Evolutionary conservation across 2,329 filamentous ascomycete species (phyloP).

Genomic region (Rachicladosporium sp.): DNA sequence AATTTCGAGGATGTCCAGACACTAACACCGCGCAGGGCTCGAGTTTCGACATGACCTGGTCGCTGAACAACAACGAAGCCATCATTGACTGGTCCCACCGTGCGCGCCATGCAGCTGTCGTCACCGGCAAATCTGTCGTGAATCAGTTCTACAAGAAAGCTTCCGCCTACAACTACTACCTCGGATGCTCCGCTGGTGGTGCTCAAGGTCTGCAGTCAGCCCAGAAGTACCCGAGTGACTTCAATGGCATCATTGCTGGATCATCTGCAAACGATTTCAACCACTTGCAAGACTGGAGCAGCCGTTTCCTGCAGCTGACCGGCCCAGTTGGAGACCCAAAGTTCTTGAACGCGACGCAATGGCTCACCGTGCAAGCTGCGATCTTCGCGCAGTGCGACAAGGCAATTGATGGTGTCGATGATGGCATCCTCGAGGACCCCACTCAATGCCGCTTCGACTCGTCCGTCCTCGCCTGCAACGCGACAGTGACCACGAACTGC

Average conservation of each 20-base stretch:
- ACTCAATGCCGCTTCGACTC: conserved; percentile 30
- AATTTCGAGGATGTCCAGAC: no score
- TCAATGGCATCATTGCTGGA: conserved; percentile 36
- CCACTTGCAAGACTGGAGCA: conserved; percentile 32
- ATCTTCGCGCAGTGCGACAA: conserved; percentile 39
- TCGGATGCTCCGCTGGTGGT: conserved; percentile 37
- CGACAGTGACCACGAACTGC: conserved; percentile 26
- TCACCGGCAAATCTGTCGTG: conserved; percentile 22
- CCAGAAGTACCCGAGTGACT: conserved; percentile 34
- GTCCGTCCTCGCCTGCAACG: conserved; percentile 23
- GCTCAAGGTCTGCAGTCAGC: conserved; percentile 35
- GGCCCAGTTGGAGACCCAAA: conserved; percentile 24
- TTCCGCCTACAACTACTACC: conserved; percentile 33
- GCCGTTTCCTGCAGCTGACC: conserved; percentile 30
- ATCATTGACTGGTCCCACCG: conserved; percentile 22
- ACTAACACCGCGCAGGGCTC: conserved; percentile 6
- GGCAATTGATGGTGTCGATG: conserved; percentile 35
- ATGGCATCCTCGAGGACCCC: conserved; percentile 37
- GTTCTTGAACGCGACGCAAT: conserved; percentile 29
- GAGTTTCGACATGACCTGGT: conserved; percentile 19
- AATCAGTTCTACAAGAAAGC: conserved; percentile 26
- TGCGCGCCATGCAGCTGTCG: conserved; percentile 19
- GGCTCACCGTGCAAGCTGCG: conserved; percentile 31
- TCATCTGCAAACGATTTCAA: conserved; percentile 33
- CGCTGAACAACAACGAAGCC: conserved; percentile 17